phyloP scores from a whole-genome alignment of 768 basidiomycete genomes.

The Lactarius tabidus region DNA sequence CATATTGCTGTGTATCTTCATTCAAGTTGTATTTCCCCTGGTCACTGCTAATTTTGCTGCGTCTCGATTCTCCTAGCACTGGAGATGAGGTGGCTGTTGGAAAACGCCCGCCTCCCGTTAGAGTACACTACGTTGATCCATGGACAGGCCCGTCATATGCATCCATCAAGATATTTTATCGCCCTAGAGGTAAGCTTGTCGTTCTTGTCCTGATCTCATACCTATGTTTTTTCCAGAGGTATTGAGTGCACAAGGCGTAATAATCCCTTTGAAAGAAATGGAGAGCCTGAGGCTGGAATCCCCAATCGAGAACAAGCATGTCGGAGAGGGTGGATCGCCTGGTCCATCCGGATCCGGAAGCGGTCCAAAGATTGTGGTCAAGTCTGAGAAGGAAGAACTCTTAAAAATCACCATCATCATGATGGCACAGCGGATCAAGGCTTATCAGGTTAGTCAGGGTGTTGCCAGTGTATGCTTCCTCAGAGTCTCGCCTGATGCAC shows the following conservation, averaged over 20 bases:
- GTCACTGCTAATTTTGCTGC: neutral
- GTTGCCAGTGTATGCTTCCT: no score
- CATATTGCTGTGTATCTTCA: neutral
- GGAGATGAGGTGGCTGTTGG: neutral
- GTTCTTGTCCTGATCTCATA: neutral
- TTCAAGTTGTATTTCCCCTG: neutral
- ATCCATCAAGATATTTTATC: conserved; percentile 4
- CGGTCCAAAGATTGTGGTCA: neutral
- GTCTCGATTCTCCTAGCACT: neutral
- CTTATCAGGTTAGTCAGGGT: conserved; percentile 4
- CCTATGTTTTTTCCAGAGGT: conserved; percentile 5
- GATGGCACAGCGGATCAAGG: conserved; percentile 10
- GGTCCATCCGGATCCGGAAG: conserved; percentile 13
- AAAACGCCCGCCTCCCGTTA: neutral
- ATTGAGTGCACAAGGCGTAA: conserved; percentile 17
- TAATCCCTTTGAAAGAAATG: neutral
- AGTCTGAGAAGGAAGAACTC: conserved; percentile 3
- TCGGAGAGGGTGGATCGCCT: neutral
- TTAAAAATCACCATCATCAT: neutral
- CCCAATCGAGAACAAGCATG: neutral
- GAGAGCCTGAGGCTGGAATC: neutral
- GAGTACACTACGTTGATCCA: neutral
- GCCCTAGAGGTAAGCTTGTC: neutral
- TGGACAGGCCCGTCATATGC: neutral
- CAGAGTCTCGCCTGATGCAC: neutral